Conservation (phyloP, 148 eudicot genomes). For the Persicaria tinctoria region DNA sequence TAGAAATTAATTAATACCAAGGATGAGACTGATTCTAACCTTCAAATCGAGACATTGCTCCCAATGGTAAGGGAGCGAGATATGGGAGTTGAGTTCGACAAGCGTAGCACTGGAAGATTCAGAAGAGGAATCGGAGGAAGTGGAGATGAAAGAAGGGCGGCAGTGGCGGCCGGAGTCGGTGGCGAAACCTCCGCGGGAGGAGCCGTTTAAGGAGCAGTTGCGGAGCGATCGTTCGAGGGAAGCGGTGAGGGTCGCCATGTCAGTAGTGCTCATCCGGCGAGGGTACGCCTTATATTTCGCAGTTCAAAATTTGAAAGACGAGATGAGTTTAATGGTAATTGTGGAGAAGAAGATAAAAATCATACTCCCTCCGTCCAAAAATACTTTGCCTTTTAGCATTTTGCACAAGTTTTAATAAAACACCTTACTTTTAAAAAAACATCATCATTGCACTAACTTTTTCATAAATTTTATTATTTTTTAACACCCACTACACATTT, state of each 20-base stretch:
- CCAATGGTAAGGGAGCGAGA: slow-evolving; percentile 75
- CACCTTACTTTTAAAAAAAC: too few species aligned
- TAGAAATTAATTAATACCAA: too few species aligned
- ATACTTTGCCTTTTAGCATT: too few species aligned
- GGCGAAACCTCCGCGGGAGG: slow-evolving; percentile 14
- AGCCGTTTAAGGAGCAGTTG: slow-evolving; percentile 59
- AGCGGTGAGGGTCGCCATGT: slow-evolving; percentile 59
- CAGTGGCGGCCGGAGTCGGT: neutral
- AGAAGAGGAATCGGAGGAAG: neutral
- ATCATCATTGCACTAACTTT: too few species aligned
- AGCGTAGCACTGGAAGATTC: slow-evolving; percentile 20
- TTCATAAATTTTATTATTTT: too few species aligned
- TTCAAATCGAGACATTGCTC: slow-evolving; percentile 93
- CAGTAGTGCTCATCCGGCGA: neutral
- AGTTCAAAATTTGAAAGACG: too few species aligned
- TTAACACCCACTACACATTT: too few species aligned
- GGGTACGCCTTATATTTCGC: neutral
- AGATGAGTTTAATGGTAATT: too few species aligned
- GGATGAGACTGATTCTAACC: slow-evolving; percentile 22
- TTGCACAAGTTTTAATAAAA: too few species aligned
- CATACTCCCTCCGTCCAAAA: too few species aligned
- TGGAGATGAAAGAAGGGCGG: neutral
- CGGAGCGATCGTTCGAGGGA: slow-evolving; percentile 67
- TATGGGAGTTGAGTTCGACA: slow-evolving; percentile 64
- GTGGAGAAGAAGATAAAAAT: too few species aligned